These are phyloP conservation scores for Neospora caninum DNA, from an alignment of 169 alveolate species.

Conservation along the genomic window DNA sequence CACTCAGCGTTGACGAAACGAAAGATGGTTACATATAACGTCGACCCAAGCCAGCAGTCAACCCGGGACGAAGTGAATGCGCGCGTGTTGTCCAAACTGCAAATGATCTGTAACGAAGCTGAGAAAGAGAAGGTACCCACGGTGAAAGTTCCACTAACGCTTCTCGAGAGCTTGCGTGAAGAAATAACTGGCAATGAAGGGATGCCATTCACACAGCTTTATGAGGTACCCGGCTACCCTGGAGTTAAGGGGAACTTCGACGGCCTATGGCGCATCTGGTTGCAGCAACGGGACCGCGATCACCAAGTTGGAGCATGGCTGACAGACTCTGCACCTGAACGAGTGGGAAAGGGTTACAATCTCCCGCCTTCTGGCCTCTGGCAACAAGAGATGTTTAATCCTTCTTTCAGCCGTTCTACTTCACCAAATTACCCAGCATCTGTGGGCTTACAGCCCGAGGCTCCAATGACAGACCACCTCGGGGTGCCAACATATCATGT, in stretches of 20 bases:
- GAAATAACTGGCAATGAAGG: background rate
- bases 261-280: conserved; percentile 32
- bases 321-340: background rate
- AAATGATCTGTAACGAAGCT: background rate
- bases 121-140: background rate
- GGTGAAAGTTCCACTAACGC: background rate
- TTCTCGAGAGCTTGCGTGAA: background rate
- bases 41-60: background rate
- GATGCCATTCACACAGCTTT: background rate
- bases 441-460: background rate
- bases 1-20: background rate
- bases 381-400: background rate
- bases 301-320: background rate
- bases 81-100: background rate
- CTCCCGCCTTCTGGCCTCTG: background rate
- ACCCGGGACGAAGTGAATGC: background rate
- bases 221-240: conserved; percentile 5
- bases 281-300: background rate
- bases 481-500: background rate
- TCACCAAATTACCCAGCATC: background rate
- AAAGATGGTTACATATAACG: background rate
- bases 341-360: background rate
- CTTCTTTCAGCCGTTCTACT: background rate
- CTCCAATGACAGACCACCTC: background rate
- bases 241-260: conserved; percentile 37